phyloP scores from a whole-genome alignment of 2,329 filamentous ascomycete species.

The Triangularia setosa region DNA sequence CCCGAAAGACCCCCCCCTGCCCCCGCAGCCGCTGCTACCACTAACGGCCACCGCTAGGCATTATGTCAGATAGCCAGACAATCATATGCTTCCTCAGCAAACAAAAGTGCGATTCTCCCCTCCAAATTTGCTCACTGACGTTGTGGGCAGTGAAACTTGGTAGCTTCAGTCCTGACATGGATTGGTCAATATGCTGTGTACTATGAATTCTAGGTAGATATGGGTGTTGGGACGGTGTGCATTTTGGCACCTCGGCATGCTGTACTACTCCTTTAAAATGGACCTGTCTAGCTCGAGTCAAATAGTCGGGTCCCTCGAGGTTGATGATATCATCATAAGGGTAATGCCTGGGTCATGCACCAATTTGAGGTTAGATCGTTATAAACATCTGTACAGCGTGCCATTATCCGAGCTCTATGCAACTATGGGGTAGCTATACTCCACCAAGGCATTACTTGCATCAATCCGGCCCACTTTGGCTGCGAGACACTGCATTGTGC shows the following conservation, averaged over 20 bases:
- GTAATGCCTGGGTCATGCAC: background rate
- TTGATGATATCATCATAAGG: background rate
- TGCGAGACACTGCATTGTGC: background rate
- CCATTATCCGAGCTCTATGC: background rate
- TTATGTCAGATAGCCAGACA: background rate
- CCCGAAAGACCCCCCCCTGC: slow-evolving; percentile 46
- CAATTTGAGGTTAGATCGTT: background rate
- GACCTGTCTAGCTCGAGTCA: background rate
- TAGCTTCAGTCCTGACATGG: background rate
- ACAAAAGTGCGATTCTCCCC: background rate
- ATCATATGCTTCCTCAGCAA: background rate
- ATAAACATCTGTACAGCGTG: background rate
- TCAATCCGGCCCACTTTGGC: background rate
- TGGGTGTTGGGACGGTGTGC: background rate
- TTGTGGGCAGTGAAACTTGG: background rate
- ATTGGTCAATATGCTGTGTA: background rate
- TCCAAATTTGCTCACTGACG: background rate
- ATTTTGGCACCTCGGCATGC: background rate
- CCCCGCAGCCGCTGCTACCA: slow-evolving; percentile 29
- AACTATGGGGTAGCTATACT: background rate
- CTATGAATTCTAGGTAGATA: background rate
- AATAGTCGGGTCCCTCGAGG: background rate
- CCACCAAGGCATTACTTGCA: background rate
- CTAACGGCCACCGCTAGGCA: slow-evolving; percentile 37
- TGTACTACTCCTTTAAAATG: background rate